Conservation (phyloP, 768 basidiomycete species). For the Suillus alpinus region DNA sequence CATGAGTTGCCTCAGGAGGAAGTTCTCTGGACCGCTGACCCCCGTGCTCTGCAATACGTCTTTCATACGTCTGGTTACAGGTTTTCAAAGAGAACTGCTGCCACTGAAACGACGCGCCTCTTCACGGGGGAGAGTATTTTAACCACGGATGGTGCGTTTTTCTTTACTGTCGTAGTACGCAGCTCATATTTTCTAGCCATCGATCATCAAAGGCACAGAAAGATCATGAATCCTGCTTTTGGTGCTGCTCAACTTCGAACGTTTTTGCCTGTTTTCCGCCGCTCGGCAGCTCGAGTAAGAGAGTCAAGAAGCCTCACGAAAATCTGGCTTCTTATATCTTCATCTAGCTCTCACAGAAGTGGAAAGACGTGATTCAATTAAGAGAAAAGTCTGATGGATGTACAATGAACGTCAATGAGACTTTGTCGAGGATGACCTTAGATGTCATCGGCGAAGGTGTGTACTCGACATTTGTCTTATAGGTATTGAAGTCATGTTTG, state of each 20-base stretch:
- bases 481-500: neutral
- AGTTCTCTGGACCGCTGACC: constrained; percentile 25
- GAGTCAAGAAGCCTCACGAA: neutral
- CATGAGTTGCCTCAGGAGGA: constrained; percentile 20
- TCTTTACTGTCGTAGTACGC: neutral
- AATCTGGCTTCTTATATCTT: neutral
- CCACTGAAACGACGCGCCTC: constrained; percentile 12
- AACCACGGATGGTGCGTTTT: constrained; percentile 14
- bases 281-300: constrained; percentile 16
- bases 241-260: constrained; percentile 20
- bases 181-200: constrained; percentile 10
- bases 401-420: constrained; percentile 17
- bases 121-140: constrained; percentile 23
- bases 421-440: constrained; percentile 23
- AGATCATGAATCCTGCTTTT: constrained; percentile 29
- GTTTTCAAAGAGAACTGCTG: constrained; percentile 19
- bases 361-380: constrained; percentile 19
- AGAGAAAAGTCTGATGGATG: constrained; percentile 4
- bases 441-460: constrained; percentile 30
- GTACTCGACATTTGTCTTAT: neutral
- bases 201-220: constrained; percentile 28
- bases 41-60: constrained; percentile 27
- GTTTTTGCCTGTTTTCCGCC: constrained; percentile 25
- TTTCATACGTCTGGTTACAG: constrained; percentile 27
- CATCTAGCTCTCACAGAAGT: constrained; percentile 19